A percentile compares a stretch with the other conserved stretches of the same genome.
These are phyloP conservation scores for Saprolegnia diclina DNA, from an alignment of 352 stramenopile genomes.

Conservation along the genomic window DNA sequence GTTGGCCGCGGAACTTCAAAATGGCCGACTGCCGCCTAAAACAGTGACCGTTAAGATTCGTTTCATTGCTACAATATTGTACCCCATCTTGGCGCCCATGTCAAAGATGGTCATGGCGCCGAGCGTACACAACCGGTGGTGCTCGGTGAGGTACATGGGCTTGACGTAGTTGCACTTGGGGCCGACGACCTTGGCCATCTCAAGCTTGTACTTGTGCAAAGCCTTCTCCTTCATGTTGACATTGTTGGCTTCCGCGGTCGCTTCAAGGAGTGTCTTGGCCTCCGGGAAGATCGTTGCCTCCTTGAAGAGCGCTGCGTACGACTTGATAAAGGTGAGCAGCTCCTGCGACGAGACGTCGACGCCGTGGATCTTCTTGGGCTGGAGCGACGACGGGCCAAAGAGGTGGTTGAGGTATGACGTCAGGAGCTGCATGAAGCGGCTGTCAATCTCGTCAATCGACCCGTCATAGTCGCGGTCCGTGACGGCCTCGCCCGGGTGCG, in stretches of 20 bases:
- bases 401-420: slow-evolving; percentile 93
- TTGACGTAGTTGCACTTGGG: slow-evolving; percentile 84
- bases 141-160: slow-evolving; percentile 82
- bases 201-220: slow-evolving; percentile 86
- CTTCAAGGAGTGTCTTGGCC: slow-evolving; percentile 95
- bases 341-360: slow-evolving; percentile 90
- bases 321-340: slow-evolving; percentile 94
- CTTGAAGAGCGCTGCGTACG: slow-evolving; percentile 95
- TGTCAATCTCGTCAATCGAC: slow-evolving; percentile 91
- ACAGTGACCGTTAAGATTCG: slow-evolving; percentile 22
- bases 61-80: slow-evolving; percentile 6
- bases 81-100: slow-evolving; percentile 93
- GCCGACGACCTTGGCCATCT: slow-evolving; percentile 90
- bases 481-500: slow-evolving; percentile 94
- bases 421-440: slow-evolving; percentile 90
- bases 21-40: slow-evolving; percentile 75
- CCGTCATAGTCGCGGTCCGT: slow-evolving; percentile 97
- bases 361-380: slow-evolving; percentile 94
- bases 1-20: slow-evolving; percentile 69
- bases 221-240: slow-evolving; percentile 88
- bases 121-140: slow-evolving; percentile 81
- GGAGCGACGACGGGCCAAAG: slow-evolving; percentile 84
- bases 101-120: slow-evolving; percentile 89
- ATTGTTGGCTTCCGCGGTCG: slow-evolving; percentile 97
- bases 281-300: slow-evolving; percentile 95